Percentiles rank a stretch among this genome's conserved stretches.
Conservation (phyloP, 176 grass and related monocot genomes). For the Stipa capillata region DNA sequence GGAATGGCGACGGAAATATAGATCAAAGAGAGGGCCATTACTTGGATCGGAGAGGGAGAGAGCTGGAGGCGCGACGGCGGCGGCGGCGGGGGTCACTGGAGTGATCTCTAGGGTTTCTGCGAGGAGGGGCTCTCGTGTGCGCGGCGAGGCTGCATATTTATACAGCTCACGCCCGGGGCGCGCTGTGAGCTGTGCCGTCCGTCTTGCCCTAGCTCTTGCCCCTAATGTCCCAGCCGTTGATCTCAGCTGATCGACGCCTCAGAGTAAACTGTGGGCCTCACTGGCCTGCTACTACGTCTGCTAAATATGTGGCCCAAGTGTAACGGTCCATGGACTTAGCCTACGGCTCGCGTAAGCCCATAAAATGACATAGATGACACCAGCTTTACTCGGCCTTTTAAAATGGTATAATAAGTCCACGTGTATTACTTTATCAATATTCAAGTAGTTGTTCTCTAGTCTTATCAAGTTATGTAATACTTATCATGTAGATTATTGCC, state of each 20-base stretch:
- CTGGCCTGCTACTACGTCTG: background rate
- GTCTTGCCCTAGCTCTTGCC: background rate
- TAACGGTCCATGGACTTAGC: background rate
- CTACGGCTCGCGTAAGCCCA: background rate
- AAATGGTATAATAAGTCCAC: too few species aligned
- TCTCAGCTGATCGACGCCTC: background rate
- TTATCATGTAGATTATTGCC: too few species aligned
- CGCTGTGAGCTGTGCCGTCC: slow-evolving; percentile 17
- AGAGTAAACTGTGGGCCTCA: background rate
- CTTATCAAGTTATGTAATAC: too few species aligned
- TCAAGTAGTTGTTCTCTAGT: too few species aligned
- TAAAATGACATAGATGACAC: too few species aligned
- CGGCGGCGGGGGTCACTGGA: slow-evolving; percentile 12
- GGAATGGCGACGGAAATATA: too few species aligned
- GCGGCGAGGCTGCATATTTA: too few species aligned
- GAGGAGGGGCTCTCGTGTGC: background rate
- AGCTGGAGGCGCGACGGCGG: background rate
- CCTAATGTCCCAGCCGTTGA: background rate
- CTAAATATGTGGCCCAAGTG: background rate
- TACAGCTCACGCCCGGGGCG: too few species aligned
- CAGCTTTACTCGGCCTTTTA: too few species aligned
- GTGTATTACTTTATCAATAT: too few species aligned
- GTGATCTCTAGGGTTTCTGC: slow-evolving; percentile 20
- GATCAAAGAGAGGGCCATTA: background rate
- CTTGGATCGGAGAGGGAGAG: slow-evolving; percentile 21